phyloP scores from a whole-genome alignment of 331 rosid genomes.

The Cydonia oblonga region DNA sequence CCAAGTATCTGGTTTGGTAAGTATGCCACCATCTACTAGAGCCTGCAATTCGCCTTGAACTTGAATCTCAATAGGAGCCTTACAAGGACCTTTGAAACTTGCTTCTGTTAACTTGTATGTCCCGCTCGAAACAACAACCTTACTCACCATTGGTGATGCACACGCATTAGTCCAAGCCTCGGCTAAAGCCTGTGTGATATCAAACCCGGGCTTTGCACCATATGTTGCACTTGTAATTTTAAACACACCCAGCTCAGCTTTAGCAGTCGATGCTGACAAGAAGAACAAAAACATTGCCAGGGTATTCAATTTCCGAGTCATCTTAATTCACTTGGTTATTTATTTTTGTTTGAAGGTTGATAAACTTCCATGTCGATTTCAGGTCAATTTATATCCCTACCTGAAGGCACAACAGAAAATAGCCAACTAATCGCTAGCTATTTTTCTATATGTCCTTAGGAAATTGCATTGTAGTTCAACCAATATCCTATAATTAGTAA shows the following conservation, averaged over 20 bases:
- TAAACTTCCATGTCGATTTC: not conserved
- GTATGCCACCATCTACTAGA: too few species aligned
- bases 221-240: slow-evolving; percentile 7
- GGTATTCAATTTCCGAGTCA: not conserved
- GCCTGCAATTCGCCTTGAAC: too few species aligned
- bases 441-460: not conserved
- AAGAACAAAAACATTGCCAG: not conserved
- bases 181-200: too few species aligned
- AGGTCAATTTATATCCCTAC: not conserved
- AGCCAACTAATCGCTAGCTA: not conserved
- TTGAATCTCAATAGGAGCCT: too few species aligned
- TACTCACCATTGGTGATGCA: too few species aligned
- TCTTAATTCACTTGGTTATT: not conserved
- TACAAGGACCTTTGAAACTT: too few species aligned
- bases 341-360: not conserved
- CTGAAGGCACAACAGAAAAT: not conserved
- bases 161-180: too few species aligned
- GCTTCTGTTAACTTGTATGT: too few species aligned
- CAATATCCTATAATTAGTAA: not conserved
- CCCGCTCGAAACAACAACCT: too few species aligned
- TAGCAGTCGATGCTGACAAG: not conserved
- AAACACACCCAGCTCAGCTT: not conserved
- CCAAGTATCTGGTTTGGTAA: too few species aligned
- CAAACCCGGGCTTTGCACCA: too few species aligned
- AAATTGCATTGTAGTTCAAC: not conserved